These are phyloP conservation scores for Sclerotinia trifoliorum DNA, from an alignment of 2,329 filamentous ascomycete species.

Conservation along the genomic window DNA sequence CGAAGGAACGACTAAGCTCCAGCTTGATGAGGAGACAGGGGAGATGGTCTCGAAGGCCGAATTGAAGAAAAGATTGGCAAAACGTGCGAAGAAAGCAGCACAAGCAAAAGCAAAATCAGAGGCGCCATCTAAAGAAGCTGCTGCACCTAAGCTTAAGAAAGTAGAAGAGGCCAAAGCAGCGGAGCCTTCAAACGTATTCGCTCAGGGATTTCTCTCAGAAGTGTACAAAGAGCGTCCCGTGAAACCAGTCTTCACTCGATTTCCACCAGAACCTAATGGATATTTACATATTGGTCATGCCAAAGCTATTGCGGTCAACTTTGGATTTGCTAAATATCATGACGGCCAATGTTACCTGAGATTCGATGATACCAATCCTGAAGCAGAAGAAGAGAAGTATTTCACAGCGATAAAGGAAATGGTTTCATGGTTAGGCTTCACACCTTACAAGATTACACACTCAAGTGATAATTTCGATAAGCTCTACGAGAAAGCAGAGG, in stretches of 20 bases:
- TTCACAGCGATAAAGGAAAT: constrained; percentile 88
- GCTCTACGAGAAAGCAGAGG: constrained; percentile 85
- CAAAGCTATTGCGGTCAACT: constrained; percentile 95
- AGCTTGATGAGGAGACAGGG: constrained; percentile 62
- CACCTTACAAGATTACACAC: constrained; percentile 75
- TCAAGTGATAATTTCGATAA: constrained; percentile 84
- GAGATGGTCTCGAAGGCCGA: constrained; percentile 65
- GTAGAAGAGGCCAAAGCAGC: constrained; percentile 38
- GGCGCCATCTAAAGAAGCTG: constrained; percentile 39
- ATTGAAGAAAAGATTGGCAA: constrained; percentile 59
- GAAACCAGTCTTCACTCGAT: constrained; percentile 65
- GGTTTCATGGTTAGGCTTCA: constrained; percentile 78
- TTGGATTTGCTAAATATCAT: constrained; percentile 85
- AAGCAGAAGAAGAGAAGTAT: constrained; percentile 86
- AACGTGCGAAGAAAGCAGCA: constrained; percentile 57
- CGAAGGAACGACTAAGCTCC: constrained; percentile 53
- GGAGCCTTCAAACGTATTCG: constrained; percentile 60
- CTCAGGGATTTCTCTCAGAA: constrained; percentile 71
- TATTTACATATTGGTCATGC: constrained; percentile 91
- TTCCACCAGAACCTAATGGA: constrained; percentile 87
- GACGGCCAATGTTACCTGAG: constrained; percentile 71
- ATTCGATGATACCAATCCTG: constrained; percentile 95
- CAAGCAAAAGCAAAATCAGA: constrained; percentile 53
- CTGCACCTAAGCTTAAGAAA: constrained; percentile 36
- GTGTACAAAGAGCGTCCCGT: constrained; percentile 68